phyloP scores from a whole-genome alignment of 1,139 yeast genomes.

The Geotrichum australiense region DNA sequence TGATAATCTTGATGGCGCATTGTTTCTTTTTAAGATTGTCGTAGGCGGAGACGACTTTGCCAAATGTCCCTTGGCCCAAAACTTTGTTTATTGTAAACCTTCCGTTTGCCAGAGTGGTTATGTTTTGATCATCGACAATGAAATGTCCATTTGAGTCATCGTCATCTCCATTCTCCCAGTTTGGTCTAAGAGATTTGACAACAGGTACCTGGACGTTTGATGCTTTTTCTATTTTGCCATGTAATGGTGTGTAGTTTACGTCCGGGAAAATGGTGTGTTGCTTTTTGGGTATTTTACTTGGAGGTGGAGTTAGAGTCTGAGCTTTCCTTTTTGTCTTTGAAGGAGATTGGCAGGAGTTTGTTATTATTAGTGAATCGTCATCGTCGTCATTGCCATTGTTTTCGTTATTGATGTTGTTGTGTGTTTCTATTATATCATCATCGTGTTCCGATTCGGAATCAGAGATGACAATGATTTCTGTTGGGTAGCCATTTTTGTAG shows the following conservation, averaged over 20 bases:
- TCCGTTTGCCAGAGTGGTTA: slow-evolving; percentile 32
- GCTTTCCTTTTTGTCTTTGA: no score
- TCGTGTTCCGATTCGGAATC: slow-evolving; percentile 24
- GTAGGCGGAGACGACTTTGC: slow-evolving; percentile 65
- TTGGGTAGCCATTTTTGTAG: slow-evolving; percentile 31
- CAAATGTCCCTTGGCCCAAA: slow-evolving; percentile 96
- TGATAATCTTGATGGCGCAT: slow-evolving; percentile 86
- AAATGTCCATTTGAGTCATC: slow-evolving; percentile 14
- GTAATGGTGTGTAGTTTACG: background rate
- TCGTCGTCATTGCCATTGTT: no score
- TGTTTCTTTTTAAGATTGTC: slow-evolving; percentile 47
- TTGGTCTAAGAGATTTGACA: background rate
- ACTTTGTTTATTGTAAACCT: slow-evolving; percentile 40
- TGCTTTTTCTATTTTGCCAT: slow-evolving; percentile 8
- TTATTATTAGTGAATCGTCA: background rate
- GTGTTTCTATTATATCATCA: slow-evolving; percentile 10
- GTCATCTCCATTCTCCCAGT: background rate
- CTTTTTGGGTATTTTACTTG: slow-evolving; percentile 1
- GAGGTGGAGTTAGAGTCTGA: background rate
- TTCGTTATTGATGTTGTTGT: slow-evolving; percentile 9
- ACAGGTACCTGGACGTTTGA: slow-evolving; percentile 8
- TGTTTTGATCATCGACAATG: slow-evolving; percentile 1
- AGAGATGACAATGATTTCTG: slow-evolving; percentile 31
- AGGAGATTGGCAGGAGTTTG: background rate
- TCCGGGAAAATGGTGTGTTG: background rate